These are phyloP conservation scores for Talaromyces sp. DNA, from an alignment of 2,329 filamentous ascomycete genomes.

Conservation along the genomic window DNA sequence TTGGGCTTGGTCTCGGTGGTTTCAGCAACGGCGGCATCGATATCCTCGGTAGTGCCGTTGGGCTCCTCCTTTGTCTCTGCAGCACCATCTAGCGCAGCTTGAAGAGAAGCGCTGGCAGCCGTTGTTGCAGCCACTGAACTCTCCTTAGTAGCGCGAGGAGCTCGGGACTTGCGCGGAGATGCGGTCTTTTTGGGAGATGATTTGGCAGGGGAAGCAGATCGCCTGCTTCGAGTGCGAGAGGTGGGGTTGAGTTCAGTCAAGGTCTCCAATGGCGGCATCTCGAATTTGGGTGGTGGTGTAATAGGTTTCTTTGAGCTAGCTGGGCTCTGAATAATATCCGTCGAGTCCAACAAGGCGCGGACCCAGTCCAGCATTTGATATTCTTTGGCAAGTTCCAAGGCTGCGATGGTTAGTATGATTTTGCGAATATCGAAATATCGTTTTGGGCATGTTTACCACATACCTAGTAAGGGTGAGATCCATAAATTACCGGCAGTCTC, in stretches of 20 bases:
- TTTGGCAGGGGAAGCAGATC: conserved; percentile 59
- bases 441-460: conserved; percentile 21
- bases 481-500: conserved; percentile 97
- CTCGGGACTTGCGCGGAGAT: conserved; percentile 56
- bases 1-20: conserved; percentile 23
- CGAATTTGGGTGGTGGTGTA: conserved; percentile 75
- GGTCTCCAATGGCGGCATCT: conserved; percentile 47
- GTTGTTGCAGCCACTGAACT: conserved; percentile 50
- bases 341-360: conserved; percentile 83
- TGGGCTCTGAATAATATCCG: conserved; percentile 67
- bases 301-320: conserved; percentile 74
- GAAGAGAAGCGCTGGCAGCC: conserved; percentile 49
- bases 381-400: conserved; percentile 78
- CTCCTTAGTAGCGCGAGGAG: conserved; percentile 51
- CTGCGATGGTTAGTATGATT: conserved; percentile 47
- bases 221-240: conserved; percentile 53
- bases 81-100: conserved; percentile 47
- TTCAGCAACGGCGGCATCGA: conserved; percentile 28
- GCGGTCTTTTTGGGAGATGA: conserved; percentile 54
- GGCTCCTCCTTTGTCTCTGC: conserved; percentile 28
- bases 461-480: conserved; percentile 77
- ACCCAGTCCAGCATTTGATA: conserved; percentile 88
- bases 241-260: conserved; percentile 21
- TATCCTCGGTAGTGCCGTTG: conserved; percentile 29
- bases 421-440: not conserved